Evolutionary conservation across 225 moss, liverwort and hornwort genomes (phyloP).

Genomic region (Thuidium tamariscinum): DNA sequence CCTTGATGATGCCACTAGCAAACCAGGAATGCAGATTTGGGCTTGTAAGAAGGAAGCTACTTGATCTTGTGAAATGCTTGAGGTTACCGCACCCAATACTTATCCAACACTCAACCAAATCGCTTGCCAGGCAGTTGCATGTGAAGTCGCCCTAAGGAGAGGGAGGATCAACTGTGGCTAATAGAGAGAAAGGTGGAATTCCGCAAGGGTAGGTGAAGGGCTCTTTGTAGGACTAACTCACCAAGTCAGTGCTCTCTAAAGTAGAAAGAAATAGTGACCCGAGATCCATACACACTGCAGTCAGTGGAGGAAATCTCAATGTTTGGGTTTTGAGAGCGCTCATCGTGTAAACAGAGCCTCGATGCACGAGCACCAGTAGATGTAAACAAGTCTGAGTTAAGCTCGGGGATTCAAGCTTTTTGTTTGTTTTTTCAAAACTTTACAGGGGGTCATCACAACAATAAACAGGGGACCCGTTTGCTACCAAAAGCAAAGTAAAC

Average conservation of each 20-base stretch:
- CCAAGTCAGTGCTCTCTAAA: not conserved
- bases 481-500: not conserved
- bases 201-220: not conserved
- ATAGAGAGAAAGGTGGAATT: not conserved
- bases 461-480: not conserved
- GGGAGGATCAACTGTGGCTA: not conserved
- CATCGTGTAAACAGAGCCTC: not conserved
- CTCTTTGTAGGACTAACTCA: not conserved
- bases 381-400: not conserved
- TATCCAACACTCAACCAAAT: not conserved
- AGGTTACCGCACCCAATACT: not conserved
- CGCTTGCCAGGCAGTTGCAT: not conserved
- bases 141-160: not conserved
- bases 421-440: not conserved
- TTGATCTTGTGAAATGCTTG: not conserved
- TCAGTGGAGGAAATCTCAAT: not conserved
- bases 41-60: not conserved
- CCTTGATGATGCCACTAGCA: not conserved
- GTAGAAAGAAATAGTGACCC: not conserved
- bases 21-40: not conserved
- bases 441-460: conserved; percentile 3
- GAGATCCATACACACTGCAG: not conserved
- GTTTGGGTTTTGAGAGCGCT: not conserved
- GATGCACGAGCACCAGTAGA: not conserved
- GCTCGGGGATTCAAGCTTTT: not conserved